Conservation (phyloP, 1,284 basidiomycete genomes). For the Pseudozyma flocculosa region DNA sequence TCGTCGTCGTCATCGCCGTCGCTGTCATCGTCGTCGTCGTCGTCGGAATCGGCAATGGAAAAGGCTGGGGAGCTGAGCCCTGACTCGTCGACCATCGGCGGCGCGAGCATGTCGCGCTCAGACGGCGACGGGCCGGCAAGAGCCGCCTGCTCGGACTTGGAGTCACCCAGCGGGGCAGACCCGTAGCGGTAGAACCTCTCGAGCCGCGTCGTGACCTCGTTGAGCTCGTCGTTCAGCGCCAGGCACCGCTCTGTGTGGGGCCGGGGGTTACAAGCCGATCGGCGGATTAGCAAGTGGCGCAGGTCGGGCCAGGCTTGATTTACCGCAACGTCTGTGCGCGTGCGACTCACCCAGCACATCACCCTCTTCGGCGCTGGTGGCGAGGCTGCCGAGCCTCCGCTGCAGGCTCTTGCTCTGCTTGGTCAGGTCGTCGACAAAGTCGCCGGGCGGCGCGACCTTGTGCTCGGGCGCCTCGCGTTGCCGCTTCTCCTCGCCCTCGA, state of each 20-base stretch:
- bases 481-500: conserved; percentile 32
- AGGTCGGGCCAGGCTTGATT: no score
- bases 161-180: conserved; percentile 6
- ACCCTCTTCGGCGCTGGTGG: conserved; percentile 19
- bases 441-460: conserved; percentile 16
- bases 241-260: conserved; percentile 13
- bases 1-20: background rate
- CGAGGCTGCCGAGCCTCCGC: conserved; percentile 16
- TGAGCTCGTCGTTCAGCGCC: conserved; percentile 41
- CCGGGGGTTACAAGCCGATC: no score
- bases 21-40: conserved; percentile 27
- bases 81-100: conserved; percentile 10
- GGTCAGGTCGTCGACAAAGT: conserved; percentile 39
- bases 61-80: conserved; percentile 37
- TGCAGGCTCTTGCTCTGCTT: conserved; percentile 30
- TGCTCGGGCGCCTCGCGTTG: conserved; percentile 23
- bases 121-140: conserved; percentile 1
- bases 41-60: conserved; percentile 46
- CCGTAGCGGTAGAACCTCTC: conserved; percentile 25
- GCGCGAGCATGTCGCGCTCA: conserved; percentile 2
- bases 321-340: no score
- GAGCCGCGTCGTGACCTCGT: conserved; percentile 24
- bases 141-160: conserved; percentile 1
- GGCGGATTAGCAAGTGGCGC: no score
- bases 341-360: conserved; percentile 3